Evolutionary conservation across 2,329 filamentous ascomycete genomes (phyloP).

Genomic region (Aspergillus novoparasiticus): DNA sequence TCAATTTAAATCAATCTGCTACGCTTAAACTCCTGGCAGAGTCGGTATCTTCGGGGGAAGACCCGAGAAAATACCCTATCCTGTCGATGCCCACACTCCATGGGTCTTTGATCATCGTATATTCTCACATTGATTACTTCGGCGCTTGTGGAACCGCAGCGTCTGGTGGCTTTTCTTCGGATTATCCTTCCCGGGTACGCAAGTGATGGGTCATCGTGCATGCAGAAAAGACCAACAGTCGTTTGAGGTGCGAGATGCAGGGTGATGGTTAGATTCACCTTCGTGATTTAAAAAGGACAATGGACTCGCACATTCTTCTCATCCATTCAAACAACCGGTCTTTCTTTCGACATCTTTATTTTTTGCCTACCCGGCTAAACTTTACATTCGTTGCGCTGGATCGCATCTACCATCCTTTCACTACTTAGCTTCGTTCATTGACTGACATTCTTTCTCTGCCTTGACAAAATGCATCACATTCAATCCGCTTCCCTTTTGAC

Average conservation of each 20-base stretch:
- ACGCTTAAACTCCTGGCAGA: neutral
- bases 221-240: neutral
- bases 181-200: too few species aligned
- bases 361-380: neutral
- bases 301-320: neutral
- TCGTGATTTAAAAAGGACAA: neutral
- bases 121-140: neutral
- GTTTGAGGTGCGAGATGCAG: neutral
- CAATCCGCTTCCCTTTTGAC: constrained; percentile 26
- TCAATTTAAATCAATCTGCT: constrained; percentile 5
- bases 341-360: neutral
- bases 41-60: neutral
- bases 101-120: too few species aligned
- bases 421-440: neutral
- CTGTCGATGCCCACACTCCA: too few species aligned
- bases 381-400: constrained; percentile 12
- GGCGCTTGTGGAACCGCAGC: neutral
- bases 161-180: constrained; percentile 1
- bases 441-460: neutral
- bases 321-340: neutral
- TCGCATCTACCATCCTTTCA: constrained; percentile 11
- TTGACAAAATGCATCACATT: constrained; percentile 13
- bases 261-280: too few species aligned
- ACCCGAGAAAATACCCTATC: neutral
- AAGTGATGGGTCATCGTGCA: neutral